Conservation (phyloP, 2,329 filamentous ascomycete genomes). For the Dactylonectria estremocensis region DNA sequence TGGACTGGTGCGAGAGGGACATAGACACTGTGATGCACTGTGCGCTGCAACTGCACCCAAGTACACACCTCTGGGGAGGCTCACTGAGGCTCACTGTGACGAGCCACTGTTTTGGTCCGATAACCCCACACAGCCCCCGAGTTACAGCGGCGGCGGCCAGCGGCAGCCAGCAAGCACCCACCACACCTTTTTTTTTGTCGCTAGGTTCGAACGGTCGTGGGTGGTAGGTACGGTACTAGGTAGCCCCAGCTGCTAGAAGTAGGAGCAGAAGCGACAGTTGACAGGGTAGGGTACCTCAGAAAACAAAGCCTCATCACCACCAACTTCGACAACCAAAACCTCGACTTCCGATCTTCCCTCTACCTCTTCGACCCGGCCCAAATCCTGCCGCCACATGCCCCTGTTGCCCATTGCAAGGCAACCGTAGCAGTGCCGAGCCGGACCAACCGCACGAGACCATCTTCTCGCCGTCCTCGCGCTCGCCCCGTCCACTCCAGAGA, state of each 20-base stretch:
- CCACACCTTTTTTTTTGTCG: slow-evolving; percentile 26
- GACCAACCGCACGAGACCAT: slow-evolving; percentile 51
- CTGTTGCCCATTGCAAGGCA: slow-evolving; percentile 59
- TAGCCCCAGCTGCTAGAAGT: slow-evolving; percentile 14
- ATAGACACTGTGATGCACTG: slow-evolving; percentile 5
- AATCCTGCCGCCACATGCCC: slow-evolving; percentile 51
- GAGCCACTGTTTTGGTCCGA: neutral
- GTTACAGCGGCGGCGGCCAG: slow-evolving; percentile 15
- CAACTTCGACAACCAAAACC: slow-evolving; percentile 52
- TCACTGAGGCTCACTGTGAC: slow-evolving; percentile 5
- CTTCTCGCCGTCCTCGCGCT: slow-evolving; percentile 43
- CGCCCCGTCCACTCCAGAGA: slow-evolving; percentile 44
- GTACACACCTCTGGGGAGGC: neutral
- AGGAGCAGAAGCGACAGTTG: slow-evolving; percentile 50
- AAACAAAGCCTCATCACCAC: slow-evolving; percentile 61
- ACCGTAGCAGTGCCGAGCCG: slow-evolving; percentile 56
- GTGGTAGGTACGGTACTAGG: neutral
- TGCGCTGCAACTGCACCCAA: neutral
- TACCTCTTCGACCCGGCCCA: slow-evolving; percentile 43
- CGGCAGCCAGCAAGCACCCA: slow-evolving; percentile 25
- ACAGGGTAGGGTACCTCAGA: slow-evolving; percentile 53
- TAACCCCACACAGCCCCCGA: slow-evolving; percentile 11
- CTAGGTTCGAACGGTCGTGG: neutral
- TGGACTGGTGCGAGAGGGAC: neutral
- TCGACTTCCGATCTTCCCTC: slow-evolving; percentile 48